phyloP scores from a whole-genome alignment of 1,139 yeast species.

The Yarrowia galli region DNA sequence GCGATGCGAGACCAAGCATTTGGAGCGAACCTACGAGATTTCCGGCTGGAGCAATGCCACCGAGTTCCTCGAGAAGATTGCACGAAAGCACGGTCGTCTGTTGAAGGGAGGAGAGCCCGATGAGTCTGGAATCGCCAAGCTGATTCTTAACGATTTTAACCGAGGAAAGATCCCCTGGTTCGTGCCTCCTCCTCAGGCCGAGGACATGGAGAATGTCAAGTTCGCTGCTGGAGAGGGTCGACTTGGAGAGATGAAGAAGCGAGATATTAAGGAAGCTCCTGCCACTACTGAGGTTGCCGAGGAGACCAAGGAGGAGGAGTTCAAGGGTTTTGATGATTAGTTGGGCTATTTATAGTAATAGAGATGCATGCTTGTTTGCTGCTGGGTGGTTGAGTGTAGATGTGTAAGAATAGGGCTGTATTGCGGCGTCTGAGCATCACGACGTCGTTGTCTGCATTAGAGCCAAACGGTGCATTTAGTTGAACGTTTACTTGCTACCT shows the following conservation, averaged over 20 bases:
- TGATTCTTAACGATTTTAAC: conserved; percentile 90
- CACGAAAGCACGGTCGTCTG: conserved; percentile 90
- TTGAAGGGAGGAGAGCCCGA: conserved; percentile 98
- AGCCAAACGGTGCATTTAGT: too few relatives aligned
- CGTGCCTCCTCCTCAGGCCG: conserved; percentile 79
- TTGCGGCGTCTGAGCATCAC: too few relatives aligned
- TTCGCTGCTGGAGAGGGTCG: conserved; percentile 44
- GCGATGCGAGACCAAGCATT: conserved; percentile 87
- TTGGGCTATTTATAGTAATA: conserved; percentile 36
- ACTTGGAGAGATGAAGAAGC: conserved; percentile 46
- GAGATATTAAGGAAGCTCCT: conserved; percentile 34
- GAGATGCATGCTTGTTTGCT: conserved; percentile 30
- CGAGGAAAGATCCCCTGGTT: conserved; percentile 99
- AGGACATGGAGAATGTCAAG: conserved; percentile 43
- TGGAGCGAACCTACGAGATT: conserved; percentile 94
- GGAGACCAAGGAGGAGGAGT: conserved; percentile 40
- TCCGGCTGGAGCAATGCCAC: conserved; percentile 88
- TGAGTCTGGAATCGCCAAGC: conserved; percentile 90
- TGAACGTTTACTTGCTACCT: too few relatives aligned
- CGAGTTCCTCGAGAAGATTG: conserved; percentile 87
- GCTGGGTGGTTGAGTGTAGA: neutral
- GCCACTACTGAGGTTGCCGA: conserved; percentile 41
- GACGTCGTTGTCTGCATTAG: too few relatives aligned
- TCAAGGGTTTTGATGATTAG: conserved; percentile 34
- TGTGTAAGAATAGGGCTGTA: too few relatives aligned